These are phyloP conservation scores for Leccinum variicolor DNA, from an alignment of 768 basidiomycete genomes.

Conservation along the genomic window DNA sequence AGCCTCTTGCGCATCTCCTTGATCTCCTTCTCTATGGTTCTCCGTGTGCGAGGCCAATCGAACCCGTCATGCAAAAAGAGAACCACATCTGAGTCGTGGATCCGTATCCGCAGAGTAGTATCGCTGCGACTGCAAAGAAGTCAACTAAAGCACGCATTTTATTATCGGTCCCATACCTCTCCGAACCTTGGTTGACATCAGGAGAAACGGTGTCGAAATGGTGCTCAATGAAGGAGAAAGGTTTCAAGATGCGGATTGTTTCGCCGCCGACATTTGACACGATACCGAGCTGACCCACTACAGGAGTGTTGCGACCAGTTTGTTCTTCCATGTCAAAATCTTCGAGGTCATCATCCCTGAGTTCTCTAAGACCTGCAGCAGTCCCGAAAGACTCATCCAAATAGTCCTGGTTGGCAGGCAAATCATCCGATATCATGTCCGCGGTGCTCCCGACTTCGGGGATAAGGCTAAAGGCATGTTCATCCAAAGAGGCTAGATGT, in stretches of 20 bases:
- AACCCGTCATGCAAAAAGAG: slow-evolving; percentile 90
- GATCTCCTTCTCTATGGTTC: slow-evolving; percentile 81
- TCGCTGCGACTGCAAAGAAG: slow-evolving; percentile 38
- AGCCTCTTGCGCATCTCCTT: slow-evolving; percentile 84
- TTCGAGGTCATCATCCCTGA: slow-evolving; percentile 70
- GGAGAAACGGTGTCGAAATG: slow-evolving; percentile 67
- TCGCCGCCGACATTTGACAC: slow-evolving; percentile 75
- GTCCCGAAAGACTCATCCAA: slow-evolving; percentile 79
- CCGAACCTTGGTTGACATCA: slow-evolving; percentile 43
- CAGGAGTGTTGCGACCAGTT: slow-evolving; percentile 10
- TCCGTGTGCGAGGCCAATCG: slow-evolving; percentile 87
- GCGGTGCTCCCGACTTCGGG: slow-evolving; percentile 78
- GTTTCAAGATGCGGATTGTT: slow-evolving; percentile 74
- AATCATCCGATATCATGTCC: slow-evolving; percentile 89
- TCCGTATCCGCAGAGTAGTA: slow-evolving; percentile 48
- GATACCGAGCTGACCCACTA: slow-evolving; percentile 35
- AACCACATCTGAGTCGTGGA: slow-evolving; percentile 60
- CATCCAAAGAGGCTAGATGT: slow-evolving; percentile 67
- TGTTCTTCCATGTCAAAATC: slow-evolving; percentile 48
- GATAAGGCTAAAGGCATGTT: slow-evolving; percentile 69
- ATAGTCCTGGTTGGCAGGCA: slow-evolving; percentile 87
- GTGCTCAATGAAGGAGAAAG: slow-evolving; percentile 67
- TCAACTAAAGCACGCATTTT: slow-evolving; percentile 3
- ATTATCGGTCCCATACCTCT: slow-evolving; percentile 40
- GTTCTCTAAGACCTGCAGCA: slow-evolving; percentile 70